phyloP scores from a whole-genome alignment of 345 rosid species.

The Brassica rapa region DNA sequence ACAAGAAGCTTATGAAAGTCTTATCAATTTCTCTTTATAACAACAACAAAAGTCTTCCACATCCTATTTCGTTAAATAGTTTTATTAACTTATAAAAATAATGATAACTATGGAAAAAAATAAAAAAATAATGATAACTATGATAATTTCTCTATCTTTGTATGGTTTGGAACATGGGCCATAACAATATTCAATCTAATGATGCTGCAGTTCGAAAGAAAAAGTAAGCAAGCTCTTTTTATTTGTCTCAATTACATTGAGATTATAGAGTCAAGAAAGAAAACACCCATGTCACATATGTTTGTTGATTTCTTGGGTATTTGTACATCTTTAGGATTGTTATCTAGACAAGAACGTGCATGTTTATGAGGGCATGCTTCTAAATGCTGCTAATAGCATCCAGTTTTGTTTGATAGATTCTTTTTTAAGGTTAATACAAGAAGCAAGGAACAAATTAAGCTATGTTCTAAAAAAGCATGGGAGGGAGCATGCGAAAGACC shows the following conservation, averaged over 20 bases:
- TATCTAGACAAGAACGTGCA: neutral
- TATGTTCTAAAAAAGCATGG: constrained; percentile 79
- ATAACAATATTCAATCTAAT: neutral
- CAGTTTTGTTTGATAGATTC: constrained; percentile 1
- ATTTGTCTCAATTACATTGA: constrained; percentile 10
- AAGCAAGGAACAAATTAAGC: constrained; percentile 63
- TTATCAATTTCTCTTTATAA: neutral
- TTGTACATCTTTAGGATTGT: constrained; percentile 20
- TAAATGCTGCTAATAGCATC: constrained; percentile 3
- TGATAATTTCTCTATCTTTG: constrained; percentile 15
- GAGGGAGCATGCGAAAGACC: constrained; percentile 80
- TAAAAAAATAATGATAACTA: neutral
- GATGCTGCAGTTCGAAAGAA: constrained; percentile 22
- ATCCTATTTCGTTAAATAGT: neutral
- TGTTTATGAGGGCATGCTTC: constrained; percentile 1
- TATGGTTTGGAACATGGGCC: constrained; percentile 25
- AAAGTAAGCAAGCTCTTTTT: constrained; percentile 17
- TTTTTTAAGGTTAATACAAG: constrained; percentile 33
- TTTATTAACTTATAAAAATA: neutral
- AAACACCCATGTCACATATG: neutral
- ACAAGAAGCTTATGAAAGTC: constrained; percentile 37
- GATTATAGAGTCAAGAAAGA: constrained; percentile 8
- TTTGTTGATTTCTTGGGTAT: constrained; percentile 22
- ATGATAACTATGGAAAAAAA: neutral
- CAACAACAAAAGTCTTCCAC: neutral